Conservation (phyloP, 2,329 filamentous ascomycete species). For the Stagonosporopsis tanaceti region DNA sequence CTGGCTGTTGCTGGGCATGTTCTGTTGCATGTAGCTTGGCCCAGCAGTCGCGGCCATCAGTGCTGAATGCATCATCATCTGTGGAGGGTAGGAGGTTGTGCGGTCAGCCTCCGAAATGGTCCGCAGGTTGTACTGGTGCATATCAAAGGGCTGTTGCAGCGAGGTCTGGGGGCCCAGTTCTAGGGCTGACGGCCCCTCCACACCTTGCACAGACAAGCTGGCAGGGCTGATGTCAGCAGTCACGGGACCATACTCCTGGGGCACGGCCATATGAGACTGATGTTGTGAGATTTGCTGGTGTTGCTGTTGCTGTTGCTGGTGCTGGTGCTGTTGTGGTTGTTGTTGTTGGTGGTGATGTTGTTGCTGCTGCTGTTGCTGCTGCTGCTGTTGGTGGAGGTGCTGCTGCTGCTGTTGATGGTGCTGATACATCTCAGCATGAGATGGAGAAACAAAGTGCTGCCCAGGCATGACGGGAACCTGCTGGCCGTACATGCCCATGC, state of each 20-base stretch:
- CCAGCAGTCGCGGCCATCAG: slow-evolving; percentile 48
- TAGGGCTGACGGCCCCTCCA: slow-evolving; percentile 42
- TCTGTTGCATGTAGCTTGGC: slow-evolving; percentile 43
- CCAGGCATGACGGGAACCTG: slow-evolving; percentile 35
- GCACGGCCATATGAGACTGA: slow-evolving; percentile 37
- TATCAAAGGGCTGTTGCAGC: slow-evolving; percentile 45
- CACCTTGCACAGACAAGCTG: slow-evolving; percentile 42
- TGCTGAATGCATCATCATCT: slow-evolving; percentile 46
- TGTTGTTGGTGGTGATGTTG: neutral
- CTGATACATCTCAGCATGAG: slow-evolving; percentile 19
- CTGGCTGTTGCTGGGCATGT: slow-evolving; percentile 36
- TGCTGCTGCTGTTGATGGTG: slow-evolving; percentile 3
- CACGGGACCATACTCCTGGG: slow-evolving; percentile 38
- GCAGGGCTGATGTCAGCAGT: slow-evolving; percentile 48
- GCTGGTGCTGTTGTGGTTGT: neutral
- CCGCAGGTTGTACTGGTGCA: slow-evolving; percentile 42
- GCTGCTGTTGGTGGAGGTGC: neutral
- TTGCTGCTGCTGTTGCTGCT: neutral
- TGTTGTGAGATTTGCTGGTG: slow-evolving; percentile 24
- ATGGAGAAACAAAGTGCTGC: slow-evolving; percentile 24
- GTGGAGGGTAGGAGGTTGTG: slow-evolving; percentile 35
- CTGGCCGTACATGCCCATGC: slow-evolving; percentile 29
- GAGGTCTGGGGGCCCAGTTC: slow-evolving; percentile 43
- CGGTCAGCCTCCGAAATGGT: slow-evolving; percentile 46
- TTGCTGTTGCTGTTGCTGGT: slow-evolving; percentile 8